These are phyloP conservation scores for Calocybe indica DNA, from an alignment of 768 basidiomycete genomes.

Conservation along the genomic window DNA sequence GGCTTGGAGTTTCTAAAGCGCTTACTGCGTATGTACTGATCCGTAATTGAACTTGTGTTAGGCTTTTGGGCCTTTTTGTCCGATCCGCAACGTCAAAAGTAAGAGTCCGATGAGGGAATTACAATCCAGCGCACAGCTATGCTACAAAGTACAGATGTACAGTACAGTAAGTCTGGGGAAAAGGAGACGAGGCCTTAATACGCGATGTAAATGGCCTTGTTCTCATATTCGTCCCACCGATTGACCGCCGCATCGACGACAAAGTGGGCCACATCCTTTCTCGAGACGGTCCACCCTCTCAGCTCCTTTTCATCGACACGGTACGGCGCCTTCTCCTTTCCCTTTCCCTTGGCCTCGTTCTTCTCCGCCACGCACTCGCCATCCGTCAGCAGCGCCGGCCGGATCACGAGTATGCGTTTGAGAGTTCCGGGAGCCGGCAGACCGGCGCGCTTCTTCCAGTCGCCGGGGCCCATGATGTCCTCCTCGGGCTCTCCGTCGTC, in stretches of 20 bases:
- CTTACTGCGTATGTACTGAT: too few species aligned
- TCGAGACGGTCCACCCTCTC: conserved; percentile 46
- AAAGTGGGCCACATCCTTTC: conserved; percentile 64
- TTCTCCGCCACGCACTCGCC: conserved; percentile 42
- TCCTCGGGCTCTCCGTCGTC: conserved; percentile 30
- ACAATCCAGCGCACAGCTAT: too few species aligned
- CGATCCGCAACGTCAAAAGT: too few species aligned
- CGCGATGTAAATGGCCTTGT: conserved; percentile 42
- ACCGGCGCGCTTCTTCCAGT: conserved; percentile 37
- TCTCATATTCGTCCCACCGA: conserved; percentile 48
- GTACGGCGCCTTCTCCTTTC: conserved; percentile 31
- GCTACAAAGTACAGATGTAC: too few species aligned
- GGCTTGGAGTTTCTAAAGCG: too few species aligned
- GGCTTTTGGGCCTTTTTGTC: too few species aligned
- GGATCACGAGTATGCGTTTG: conserved; percentile 41
- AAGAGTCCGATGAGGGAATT: too few species aligned
- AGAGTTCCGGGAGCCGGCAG: conserved; percentile 38
- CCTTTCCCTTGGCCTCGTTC: conserved; percentile 8
- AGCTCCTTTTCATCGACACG: conserved; percentile 36
- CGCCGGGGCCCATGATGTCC: conserved; percentile 34
- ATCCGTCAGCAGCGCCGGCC: conserved; percentile 55
- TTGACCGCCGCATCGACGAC: conserved; percentile 39
- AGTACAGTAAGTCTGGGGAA: neutral
- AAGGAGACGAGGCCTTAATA: conserved; percentile 27
- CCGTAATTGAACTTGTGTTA: too few species aligned